These are phyloP conservation scores for Rhypophila decipiens DNA, from an alignment of 495 filamentous ascomycete species.

Conservation along the genomic window DNA sequence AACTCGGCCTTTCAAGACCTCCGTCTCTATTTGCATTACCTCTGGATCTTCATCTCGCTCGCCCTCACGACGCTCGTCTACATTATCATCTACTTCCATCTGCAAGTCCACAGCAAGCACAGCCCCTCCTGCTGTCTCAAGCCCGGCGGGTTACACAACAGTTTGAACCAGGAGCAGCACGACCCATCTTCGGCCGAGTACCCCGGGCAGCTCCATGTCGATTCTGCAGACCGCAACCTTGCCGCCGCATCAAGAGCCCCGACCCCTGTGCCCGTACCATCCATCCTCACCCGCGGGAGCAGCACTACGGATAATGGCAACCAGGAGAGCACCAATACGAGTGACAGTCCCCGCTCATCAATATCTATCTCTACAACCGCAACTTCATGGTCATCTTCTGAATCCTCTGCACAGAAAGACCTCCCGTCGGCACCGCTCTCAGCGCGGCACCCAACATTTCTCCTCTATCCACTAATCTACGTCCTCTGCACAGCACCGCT, in stretches of 20 bases:
- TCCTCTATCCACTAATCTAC: constrained; percentile 69
- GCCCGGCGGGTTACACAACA: not conserved
- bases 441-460: constrained; percentile 56
- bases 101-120: constrained; percentile 42
- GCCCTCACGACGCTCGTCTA: constrained; percentile 61
- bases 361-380: too few species aligned
- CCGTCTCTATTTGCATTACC: constrained; percentile 68
- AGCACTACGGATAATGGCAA: too few species aligned
- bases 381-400: constrained; percentile 9
- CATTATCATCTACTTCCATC: constrained; percentile 54
- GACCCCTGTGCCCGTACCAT: constrained; percentile 3
- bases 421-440: constrained; percentile 19
- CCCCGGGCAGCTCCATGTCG: constrained; percentile 10
- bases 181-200: constrained; percentile 9
- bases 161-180: too few species aligned
- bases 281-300: too few species aligned
- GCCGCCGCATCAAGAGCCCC: constrained; percentile 2
- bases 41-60: constrained; percentile 70
- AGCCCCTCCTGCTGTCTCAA: constrained; percentile 31
- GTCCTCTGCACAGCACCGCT: constrained; percentile 64
- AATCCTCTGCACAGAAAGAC: too few species aligned
- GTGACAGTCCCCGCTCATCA: constrained; percentile 11
- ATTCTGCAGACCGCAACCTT: constrained; percentile 6
- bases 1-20: constrained; percentile 50
- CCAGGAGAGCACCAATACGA: constrained; percentile 6